Base-by-base conservation (phyloP, 352 stramenopile genomes). In the Globisporangium carolinianum region DNA sequence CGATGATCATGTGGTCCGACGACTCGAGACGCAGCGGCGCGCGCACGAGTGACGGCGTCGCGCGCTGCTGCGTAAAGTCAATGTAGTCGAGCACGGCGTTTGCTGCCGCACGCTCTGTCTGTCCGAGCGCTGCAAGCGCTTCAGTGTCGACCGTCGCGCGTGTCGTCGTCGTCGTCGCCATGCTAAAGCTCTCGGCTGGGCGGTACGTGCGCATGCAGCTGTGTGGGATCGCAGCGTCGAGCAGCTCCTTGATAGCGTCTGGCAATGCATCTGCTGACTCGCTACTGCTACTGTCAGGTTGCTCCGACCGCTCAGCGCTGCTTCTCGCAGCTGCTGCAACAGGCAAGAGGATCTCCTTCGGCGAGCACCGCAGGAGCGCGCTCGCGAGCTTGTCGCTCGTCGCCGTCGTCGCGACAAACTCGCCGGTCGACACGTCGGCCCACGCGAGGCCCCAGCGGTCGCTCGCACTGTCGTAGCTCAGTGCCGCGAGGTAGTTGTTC, bases 1-100 rank as follows among this genome's bases (percentile, higher is more conserved):
- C 81, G 47, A 91, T 89, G 58, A 91, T 83, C 81, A 91, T 91
- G 58, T 87, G 76, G 50, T 87, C 74, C 0, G 72, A 80, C 24
- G 67, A 82, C 55, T 87, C 75, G 24, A 91, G 66, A 55, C 89
- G 76, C 51, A 83, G 57, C 11, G 78, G 77, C 24, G 60, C 55
- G 3, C 66, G 60, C 15, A 86, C 67, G 15, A 79, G 60, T 9
- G 70, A 56, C 17, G 39, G 11, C 7, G 43, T 67, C 17, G 49
- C 57, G 11, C 60, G 68, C 47, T 75, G 68, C 51, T 87, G 75
- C 1, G 82, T 88, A 57, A 89, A 91, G 9, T 69, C 50, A 4
- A 89, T 67, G 43, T 89, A 91, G 55, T 89, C 76, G 8, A 87
- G 49, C 43, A 91, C 82, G 5, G 81, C 77, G 7, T 63, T 68